phyloP scores from a whole-genome alignment of 2,329 filamentous ascomycete species.

The Sporothrix brasiliensis region DNA sequence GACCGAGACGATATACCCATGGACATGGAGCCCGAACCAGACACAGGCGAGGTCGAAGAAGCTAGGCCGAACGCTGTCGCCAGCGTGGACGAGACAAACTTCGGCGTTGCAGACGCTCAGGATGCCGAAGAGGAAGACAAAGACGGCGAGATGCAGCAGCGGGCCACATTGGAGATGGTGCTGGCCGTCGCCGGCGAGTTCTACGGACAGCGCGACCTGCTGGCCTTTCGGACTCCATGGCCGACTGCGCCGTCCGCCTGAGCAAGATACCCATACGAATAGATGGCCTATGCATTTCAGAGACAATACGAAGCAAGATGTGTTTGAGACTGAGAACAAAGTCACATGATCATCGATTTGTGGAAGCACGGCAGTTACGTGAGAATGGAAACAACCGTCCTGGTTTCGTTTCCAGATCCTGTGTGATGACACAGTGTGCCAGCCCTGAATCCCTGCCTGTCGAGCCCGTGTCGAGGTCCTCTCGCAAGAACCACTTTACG shows the following conservation, averaged over 20 bases:
- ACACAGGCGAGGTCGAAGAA: slow-evolving; percentile 15
- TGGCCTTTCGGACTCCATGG: slow-evolving; percentile 70
- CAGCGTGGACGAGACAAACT: neutral
- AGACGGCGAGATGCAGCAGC: slow-evolving; percentile 55
- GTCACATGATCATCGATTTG: neutral
- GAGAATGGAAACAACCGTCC: too few relatives aligned
- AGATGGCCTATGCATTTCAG: neutral
- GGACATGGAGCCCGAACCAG: slow-evolving; percentile 33
- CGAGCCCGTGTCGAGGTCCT: neutral
- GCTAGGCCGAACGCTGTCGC: slow-evolving; percentile 41
- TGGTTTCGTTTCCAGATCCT: too few relatives aligned
- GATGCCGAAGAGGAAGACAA: slow-evolving; percentile 38
- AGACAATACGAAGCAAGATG: neutral
- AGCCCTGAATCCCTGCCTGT: too few relatives aligned
- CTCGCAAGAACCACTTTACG: slow-evolving; percentile 24
- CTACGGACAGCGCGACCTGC: slow-evolving; percentile 84
- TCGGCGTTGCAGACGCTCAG: slow-evolving; percentile 29
- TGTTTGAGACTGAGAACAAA: neutral
- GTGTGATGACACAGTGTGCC: too few relatives aligned
- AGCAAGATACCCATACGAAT: slow-evolving; percentile 14
- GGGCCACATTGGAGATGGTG: slow-evolving; percentile 88
- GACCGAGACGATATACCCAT: slow-evolving; percentile 32
- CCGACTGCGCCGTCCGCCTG: slow-evolving; percentile 12
- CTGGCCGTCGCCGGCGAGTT: slow-evolving; percentile 83
- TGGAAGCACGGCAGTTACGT: too few relatives aligned